Conservation (phyloP, 305 asterid species). For the Fraxinus dipetala region DNA sequence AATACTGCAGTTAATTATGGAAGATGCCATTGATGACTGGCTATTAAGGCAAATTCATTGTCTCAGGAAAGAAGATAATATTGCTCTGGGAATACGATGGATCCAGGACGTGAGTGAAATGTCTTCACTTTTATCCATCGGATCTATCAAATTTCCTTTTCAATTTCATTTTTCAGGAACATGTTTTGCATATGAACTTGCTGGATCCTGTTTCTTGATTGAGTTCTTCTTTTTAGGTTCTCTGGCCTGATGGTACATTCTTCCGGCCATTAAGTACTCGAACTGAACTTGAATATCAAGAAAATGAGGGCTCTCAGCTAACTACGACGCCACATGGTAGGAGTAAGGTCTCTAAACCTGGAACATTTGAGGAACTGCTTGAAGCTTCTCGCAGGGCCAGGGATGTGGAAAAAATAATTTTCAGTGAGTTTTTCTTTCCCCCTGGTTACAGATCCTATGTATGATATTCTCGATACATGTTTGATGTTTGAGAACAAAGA, state of each 20-base stretch:
- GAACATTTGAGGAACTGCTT: conserved; percentile 84
- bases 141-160: neutral
- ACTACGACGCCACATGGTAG: conserved; percentile 36
- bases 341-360: conserved; percentile 50
- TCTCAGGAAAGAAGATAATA: conserved; percentile 82
- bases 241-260: conserved; percentile 94
- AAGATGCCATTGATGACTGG: conserved; percentile 99
- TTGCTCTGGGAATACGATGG: conserved; percentile 86
- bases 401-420: conserved; percentile 79
- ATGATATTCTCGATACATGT: conserved; percentile 1
- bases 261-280: conserved; percentile 52
- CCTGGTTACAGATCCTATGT: conserved; percentile 11
- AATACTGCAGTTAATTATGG: conserved; percentile 95
- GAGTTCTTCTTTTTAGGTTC: conserved; percentile 47
- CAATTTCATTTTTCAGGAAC: neutral
- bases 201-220: conserved; percentile 22
- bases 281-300: conserved; percentile 38
- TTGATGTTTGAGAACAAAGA: neutral
- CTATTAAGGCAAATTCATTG: conserved; percentile 81
- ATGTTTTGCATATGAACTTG: conserved; percentile 7
- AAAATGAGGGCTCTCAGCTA: conserved; percentile 38
- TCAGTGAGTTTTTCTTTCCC: conserved; percentile 51
- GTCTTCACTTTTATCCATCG: conserved; percentile 19
- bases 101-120: conserved; percentile 67
- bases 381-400: conserved; percentile 98